Percentiles rank a stretch among this genome's conserved stretches.
Conservation (phyloP, 2,329 filamentous ascomycete species). For the Trichoderma guizhouense region DNA sequence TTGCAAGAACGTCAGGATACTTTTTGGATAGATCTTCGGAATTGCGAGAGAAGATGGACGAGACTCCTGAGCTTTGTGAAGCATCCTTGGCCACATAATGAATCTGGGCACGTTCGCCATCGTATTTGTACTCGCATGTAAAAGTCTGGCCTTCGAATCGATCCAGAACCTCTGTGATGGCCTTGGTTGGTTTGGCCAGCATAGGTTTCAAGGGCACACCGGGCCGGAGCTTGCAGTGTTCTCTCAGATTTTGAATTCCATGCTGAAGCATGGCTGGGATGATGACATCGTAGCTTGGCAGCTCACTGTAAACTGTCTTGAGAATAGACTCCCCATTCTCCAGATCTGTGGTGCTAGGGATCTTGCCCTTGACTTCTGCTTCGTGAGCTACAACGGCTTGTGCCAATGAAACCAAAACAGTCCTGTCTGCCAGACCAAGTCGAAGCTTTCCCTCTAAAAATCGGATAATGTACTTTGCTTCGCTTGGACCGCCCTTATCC, state of each 20-base stretch:
- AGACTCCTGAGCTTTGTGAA: conserved; percentile 70
- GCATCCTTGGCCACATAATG: conserved; percentile 89
- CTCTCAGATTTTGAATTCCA: conserved; percentile 76
- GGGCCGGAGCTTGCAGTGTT: conserved; percentile 86
- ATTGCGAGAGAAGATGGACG: conserved; percentile 94
- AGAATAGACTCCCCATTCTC: conserved; percentile 80
- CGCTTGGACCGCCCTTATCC: conserved; percentile 89
- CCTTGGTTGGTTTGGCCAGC: conserved; percentile 97
- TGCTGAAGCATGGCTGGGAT: conserved; percentile 84
- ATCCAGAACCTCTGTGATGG: conserved; percentile 94
- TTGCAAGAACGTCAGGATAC: conserved; percentile 90
- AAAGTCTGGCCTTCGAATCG: conserved; percentile 94
- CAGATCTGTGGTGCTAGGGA: conserved; percentile 71
- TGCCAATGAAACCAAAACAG: conserved; percentile 82
- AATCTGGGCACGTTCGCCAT: conserved; percentile 96
- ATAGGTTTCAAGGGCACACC: conserved; percentile 96
- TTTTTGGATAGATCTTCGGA: conserved; percentile 97
- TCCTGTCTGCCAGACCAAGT: conserved; percentile 87
- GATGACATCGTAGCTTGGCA: conserved; percentile 93
- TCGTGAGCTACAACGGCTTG: conserved; percentile 88
- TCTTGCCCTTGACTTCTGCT: conserved; percentile 63
- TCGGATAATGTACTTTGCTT: conserved; percentile 89
- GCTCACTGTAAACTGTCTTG: conserved; percentile 89
- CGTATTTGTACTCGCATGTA: conserved; percentile 99
- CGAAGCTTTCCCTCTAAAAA: conserved; percentile 93